Conservation (phyloP, 306 rosid species). For the Pterocarpus macrocarpus region DNA sequence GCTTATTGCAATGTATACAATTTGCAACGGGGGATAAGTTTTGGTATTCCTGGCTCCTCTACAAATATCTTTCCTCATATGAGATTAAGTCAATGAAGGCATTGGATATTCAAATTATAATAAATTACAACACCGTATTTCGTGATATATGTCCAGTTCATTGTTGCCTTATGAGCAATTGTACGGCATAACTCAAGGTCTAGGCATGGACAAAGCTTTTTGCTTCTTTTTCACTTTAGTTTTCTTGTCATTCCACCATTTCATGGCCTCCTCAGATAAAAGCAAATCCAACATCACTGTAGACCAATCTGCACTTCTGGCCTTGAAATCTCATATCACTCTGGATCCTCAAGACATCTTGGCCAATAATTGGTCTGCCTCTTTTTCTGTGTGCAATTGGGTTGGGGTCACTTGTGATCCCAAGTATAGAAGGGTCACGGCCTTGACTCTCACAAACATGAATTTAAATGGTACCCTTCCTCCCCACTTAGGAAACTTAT, state of each 20-base stretch:
- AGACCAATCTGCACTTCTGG: conserved; percentile 37
- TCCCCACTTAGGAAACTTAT: conserved; percentile 37
- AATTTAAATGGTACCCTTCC: conserved; percentile 35
- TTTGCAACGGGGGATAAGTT: too few species aligned
- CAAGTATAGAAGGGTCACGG: conserved; percentile 8
- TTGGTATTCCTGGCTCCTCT: too few species aligned
- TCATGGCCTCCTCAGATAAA: conserved; percentile 11
- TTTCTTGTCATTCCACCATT: conserved; percentile 8
- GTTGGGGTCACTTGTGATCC: conserved; percentile 43
- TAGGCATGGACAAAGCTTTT: conserved; percentile 26
- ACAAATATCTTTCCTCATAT: too few species aligned
- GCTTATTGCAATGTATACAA: too few species aligned
- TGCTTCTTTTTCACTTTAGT: conserved; percentile 5
- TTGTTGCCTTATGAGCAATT: not conserved
- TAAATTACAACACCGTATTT: not conserved
- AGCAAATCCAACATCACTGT: not conserved
- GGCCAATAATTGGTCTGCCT: conserved; percentile 43
- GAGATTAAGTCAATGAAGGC: too few species aligned
- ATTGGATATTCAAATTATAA: too few species aligned
- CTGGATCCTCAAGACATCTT: conserved; percentile 16
- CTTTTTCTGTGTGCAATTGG: conserved; percentile 36
- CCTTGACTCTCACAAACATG: conserved; percentile 27
- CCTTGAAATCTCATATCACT: conserved; percentile 40
- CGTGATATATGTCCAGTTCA: not conserved
- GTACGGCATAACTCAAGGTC: too few species aligned